Evolutionary conservation across 2,329 filamentous ascomycete genomes (phyloP).

Genomic region (Achaetomium macrosporum): DNA sequence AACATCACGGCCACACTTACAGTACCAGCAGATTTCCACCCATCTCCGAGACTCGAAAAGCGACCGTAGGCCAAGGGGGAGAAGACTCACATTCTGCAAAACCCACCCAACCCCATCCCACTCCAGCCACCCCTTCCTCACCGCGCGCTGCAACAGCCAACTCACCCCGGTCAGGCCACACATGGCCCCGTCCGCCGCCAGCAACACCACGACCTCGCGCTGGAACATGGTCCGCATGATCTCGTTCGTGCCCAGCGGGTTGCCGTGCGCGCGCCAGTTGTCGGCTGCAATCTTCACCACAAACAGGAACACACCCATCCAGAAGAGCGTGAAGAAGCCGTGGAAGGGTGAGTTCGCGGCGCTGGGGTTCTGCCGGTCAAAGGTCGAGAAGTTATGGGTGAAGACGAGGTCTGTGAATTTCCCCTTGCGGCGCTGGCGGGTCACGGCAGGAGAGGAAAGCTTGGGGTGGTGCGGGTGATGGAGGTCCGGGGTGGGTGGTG

Average conservation of each 20-base stretch:
- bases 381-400: conserved; percentile 65
- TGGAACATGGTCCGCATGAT: conserved; percentile 63
- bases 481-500: neutral
- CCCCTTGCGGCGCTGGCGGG: neutral
- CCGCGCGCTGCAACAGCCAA: conserved; percentile 58
- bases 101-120: conserved; percentile 69
- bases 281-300: conserved; percentile 60
- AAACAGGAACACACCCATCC: conserved; percentile 62
- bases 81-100: conserved; percentile 54
- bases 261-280: conserved; percentile 66
- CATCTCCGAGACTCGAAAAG: neutral
- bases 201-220: conserved; percentile 47
- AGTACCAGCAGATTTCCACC: too few species aligned
- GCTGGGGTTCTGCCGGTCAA: conserved; percentile 64
- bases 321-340: conserved; percentile 76
- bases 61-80: neutral
- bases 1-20: neutral
- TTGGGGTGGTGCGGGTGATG: neutral
- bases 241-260: conserved; percentile 62
- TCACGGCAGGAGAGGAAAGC: neutral
- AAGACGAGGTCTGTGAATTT: conserved; percentile 57
- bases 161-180: conserved; percentile 60
- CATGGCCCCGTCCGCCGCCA: conserved; percentile 64
- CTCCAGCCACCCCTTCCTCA: conserved; percentile 48
- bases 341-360: conserved; percentile 65